Conservation (phyloP, 2,329 filamentous ascomycete species). For the Sarocladiaceae sp. region DNA sequence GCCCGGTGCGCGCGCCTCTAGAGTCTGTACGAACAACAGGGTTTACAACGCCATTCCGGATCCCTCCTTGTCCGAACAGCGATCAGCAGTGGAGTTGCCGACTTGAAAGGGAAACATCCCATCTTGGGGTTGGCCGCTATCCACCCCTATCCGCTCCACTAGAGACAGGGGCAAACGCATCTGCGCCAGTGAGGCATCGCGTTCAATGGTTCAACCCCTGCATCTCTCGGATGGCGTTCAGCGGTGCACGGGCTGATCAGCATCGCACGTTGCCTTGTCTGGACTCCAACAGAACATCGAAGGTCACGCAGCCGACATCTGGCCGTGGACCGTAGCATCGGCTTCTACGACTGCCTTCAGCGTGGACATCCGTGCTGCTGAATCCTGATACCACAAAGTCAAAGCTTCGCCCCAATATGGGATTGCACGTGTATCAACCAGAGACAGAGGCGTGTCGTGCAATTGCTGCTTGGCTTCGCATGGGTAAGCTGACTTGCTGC, state of each 20-base stretch:
- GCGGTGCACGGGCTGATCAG: conserved; percentile 6
- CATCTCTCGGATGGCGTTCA: neutral
- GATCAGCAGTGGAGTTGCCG: conserved; percentile 6
- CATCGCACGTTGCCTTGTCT: neutral
- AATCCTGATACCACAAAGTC: too few relatives aligned
- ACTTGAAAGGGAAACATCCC: neutral
- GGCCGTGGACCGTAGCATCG: neutral
- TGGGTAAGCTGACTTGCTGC: neutral
- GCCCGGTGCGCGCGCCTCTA: too few relatives aligned
- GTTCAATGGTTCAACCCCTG: neutral
- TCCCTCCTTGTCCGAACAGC: neutral
- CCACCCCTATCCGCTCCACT: conserved; percentile 2
- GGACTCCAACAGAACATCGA: neutral
- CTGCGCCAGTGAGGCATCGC: conserved; percentile 1
- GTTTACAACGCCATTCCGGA: neutral
- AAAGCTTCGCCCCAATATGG: too few relatives aligned
- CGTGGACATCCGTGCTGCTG: neutral
- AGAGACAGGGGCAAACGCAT: neutral
- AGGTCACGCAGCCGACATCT: neutral
- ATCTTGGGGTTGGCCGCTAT: conserved; percentile 1
- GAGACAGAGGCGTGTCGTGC: neutral
- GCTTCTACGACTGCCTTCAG: neutral
- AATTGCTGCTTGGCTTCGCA: neutral
- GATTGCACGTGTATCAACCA: neutral
- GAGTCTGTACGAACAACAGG: neutral